Percentiles rank a stretch among this genome's conserved stretches.
Evolutionary conservation across 129 eudicot genomes (phyloP).

Genomic region (Centella asiatica): DNA sequence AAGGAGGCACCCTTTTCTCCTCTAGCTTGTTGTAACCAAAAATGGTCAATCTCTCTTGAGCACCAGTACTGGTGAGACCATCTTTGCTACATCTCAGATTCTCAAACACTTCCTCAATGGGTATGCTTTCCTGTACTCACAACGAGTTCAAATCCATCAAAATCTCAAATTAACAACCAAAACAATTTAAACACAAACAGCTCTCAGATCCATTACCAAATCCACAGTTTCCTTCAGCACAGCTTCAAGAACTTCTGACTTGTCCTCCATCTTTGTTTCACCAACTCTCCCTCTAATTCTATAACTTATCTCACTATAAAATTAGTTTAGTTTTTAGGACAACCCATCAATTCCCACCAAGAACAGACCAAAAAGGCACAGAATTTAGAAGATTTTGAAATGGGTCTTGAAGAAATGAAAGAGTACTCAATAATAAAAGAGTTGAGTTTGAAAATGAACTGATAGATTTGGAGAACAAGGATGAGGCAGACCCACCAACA

Average conservation of each 20-base stretch:
- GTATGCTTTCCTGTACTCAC: constrained; percentile 77
- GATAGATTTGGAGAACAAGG: constrained; percentile 19
- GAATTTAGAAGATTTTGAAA: neutral
- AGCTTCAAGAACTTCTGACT: constrained; percentile 96
- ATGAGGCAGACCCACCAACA: constrained; percentile 59
- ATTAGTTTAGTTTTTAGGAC: constrained; percentile 14
- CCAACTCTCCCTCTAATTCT: neutral
- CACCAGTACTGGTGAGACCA: constrained; percentile 70
- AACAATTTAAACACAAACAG: constrained; percentile 1
- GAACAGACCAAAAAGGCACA: neutral
- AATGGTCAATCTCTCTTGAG: constrained; percentile 78
- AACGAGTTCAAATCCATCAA: constrained; percentile 17
- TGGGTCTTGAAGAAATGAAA: neutral
- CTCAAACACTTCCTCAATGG: constrained; percentile 97
- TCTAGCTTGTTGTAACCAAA: constrained; percentile 98
- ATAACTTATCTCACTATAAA: neutral
- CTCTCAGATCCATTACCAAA: constrained; percentile 75
- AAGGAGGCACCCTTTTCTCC: constrained; percentile 63
- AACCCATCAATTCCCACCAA: constrained; percentile 5
- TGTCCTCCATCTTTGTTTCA: constrained; percentile 49
- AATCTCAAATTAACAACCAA: constrained; percentile 5
- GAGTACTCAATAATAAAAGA: neutral
- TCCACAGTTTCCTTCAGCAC: constrained; percentile 95
- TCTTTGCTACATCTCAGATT: constrained; percentile 95
- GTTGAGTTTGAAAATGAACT: constrained; percentile 10